Evolutionary conservation across 345 rosid species (phyloP).

Genomic region (Turnera subulata): DNA sequence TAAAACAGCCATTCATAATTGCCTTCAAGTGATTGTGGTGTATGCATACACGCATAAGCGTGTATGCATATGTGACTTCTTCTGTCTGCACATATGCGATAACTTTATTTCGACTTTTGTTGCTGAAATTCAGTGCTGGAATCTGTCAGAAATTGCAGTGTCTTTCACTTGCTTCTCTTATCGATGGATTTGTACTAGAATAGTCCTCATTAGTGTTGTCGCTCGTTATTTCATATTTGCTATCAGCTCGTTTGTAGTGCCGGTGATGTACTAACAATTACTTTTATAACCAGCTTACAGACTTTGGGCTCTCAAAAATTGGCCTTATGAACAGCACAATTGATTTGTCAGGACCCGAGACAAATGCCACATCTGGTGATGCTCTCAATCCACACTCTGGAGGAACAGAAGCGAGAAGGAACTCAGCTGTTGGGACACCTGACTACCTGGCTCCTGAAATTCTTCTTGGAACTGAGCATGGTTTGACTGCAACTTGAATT

Average conservation of each 20-base stretch:
- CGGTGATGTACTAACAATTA: conserved; percentile 22
- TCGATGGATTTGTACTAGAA: too few species aligned
- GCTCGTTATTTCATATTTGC: not conserved
- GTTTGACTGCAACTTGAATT: conserved; percentile 34
- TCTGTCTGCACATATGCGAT: not conserved
- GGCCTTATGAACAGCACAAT: conserved; percentile 81
- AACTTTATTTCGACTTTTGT: not conserved
- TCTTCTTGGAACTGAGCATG: conserved; percentile 85
- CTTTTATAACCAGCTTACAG: conserved; percentile 67
- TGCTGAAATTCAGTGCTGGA: not conserved
- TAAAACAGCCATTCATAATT: not conserved
- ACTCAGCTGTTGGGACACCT: conserved; percentile 83
- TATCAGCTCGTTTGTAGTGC: conserved; percentile 14
- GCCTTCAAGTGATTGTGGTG: not conserved
- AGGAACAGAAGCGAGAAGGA: conserved; percentile 42
- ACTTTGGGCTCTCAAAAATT: conserved; percentile 78
- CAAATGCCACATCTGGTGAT: conserved; percentile 33
- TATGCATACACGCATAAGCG: not conserved
- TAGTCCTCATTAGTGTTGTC: not conserved
- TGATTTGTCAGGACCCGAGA: conserved; percentile 56
- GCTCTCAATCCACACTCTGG: conserved; percentile 31
- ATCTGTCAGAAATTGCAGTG: too few species aligned
- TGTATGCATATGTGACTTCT: not conserved
- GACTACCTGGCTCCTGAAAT: conserved; percentile 91
- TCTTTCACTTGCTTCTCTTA: not conserved